Evolutionary conservation across 225 moss, liverwort and hornwort genomes (phyloP), one percentile per base, ranked within the genome.

Genomic region (Straminergon stramineum): DNA sequence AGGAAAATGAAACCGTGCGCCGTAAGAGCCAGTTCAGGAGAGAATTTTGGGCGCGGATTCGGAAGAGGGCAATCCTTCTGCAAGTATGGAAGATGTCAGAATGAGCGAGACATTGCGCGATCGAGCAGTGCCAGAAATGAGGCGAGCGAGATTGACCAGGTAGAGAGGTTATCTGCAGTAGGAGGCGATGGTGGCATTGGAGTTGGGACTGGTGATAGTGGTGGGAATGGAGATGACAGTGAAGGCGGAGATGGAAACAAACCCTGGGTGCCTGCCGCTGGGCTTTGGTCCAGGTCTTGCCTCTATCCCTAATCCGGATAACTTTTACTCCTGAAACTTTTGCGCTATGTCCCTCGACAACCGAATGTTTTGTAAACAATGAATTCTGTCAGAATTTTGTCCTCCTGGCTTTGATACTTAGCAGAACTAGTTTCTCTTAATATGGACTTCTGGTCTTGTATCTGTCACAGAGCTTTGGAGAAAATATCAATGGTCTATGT

Each of bases 261-360:
- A 31, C 81, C 85, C 51, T 86, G 90, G 51, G 73, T 76, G 43
- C 48, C 88, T 86, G 92, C 78, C 55, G 73, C 94, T 82, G 91
- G 92, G 63, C 85, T 94, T 60, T 94, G 94, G 94, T 91, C 86
- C 88, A 93, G 94, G 94, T 94, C 55, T 88, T 58, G 83, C 35
- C 80, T 62, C 75, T 90, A 69, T 74, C 52, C 69, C 41, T 86
- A 60, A 67, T 79, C 15, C 71, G 51, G 34, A 85, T 45, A 51
- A 45, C 48, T 51, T 70, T 80, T 67, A 31, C 79, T 87, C 18
- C 31, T 45, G 23, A 63, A 32, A 63, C 16, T 61, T 57, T 61
- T 61, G 81, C 61, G 30, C 41, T 71, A 14, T 60, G 34, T 53
- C 52, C 61, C 79, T 71, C 41, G 21, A 63, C 75, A 58, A 63